Evolutionary conservation across 768 basidiomycete genomes (phyloP).

Genomic region (Lactarius deliciosus): DNA sequence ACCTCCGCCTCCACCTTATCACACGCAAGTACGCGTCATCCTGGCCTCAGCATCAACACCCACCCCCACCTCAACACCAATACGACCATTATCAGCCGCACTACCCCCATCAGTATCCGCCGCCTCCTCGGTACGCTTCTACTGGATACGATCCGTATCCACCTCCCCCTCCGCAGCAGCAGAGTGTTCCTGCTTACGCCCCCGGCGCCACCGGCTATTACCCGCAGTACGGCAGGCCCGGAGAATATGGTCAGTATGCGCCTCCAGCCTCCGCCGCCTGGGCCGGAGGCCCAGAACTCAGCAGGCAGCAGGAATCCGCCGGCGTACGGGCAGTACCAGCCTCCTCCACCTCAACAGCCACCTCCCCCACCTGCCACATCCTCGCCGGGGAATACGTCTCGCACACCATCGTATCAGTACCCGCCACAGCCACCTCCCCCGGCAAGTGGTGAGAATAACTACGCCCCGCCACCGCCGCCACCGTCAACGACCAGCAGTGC

Average conservation of each 20-base stretch:
- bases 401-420: slow-evolving; percentile 21
- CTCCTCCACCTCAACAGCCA: slow-evolving; percentile 23
- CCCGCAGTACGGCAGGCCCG: slow-evolving; percentile 20
- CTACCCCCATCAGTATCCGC: slow-evolving; percentile 22
- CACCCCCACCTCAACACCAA: slow-evolving; percentile 19
- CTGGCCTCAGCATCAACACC: slow-evolving; percentile 25
- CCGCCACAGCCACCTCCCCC: slow-evolving; percentile 19
- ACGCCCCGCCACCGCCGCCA: slow-evolving; percentile 10
- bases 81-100: slow-evolving; percentile 26
- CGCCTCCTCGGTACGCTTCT: slow-evolving; percentile 24
- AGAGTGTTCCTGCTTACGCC: slow-evolving; percentile 15
- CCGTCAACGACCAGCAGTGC: slow-evolving; percentile 14
- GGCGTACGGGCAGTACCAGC: slow-evolving; percentile 23
- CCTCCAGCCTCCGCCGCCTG: slow-evolving; percentile 23
- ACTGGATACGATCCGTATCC: slow-evolving; percentile 21
- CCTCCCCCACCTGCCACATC: slow-evolving; percentile 24
- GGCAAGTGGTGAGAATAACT: slow-evolving; percentile 8
- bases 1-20: slow-evolving; percentile 24
- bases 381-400: slow-evolving; percentile 22
- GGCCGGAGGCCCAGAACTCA: slow-evolving; percentile 17
- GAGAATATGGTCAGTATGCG: slow-evolving; percentile 20
- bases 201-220: slow-evolving; percentile 19
- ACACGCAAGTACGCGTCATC: slow-evolving; percentile 22
- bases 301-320: slow-evolving; percentile 15
- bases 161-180: slow-evolving; percentile 28